Evolutionary conservation across 441 rosid species (phyloP), one percentile per base, ranked within the genome.

Genomic region (Populus hybrid): DNA sequence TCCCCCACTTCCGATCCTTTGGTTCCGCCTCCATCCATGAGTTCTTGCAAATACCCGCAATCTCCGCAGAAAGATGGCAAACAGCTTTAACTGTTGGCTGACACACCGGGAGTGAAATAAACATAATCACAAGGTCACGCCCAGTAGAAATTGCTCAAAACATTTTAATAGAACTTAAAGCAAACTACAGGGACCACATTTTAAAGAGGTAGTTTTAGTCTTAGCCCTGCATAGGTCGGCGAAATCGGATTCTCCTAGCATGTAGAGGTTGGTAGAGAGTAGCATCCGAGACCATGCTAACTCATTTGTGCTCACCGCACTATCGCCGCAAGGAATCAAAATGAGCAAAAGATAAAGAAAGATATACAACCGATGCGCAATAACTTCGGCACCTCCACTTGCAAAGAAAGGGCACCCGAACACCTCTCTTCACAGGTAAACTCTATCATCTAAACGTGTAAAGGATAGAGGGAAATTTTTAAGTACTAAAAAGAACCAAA

Each of bases 51-150:
- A 50, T 75, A 59, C 42, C 82, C 82, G 80, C 78, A 81, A 83
- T 83, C 86, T 42, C 35, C 86, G 87, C 86, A 40, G 78, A 76
- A 76, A 76, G 76, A 66, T 36, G 6, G 72, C 50, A 9, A 50
- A 50, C 36, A 45, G 45, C 78, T 42, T 23, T 14, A 2, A 9
- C 42, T 23, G 66, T 24, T 50, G 31, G 78, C 29, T 26, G 72
- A 82, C 88, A 81, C 73, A 79, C 86, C 74, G 69, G 73, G 76
- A 71, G 29, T 16, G 69, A 70, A 73, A 68, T 74, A 73, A 14
- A 74, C 76, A 61, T 78, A 3, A 33, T 74, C 64, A 40, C 67
- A 21, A 64, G 23, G 42, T 36, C 71, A 24, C 9, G n/a, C 75
- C 31, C 80, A 38, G 28, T 42, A 31, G 18, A 68, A 29, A 74